Conservation (phyloP, 257 asterid species). For the Capsicum rhomboideum region DNA sequence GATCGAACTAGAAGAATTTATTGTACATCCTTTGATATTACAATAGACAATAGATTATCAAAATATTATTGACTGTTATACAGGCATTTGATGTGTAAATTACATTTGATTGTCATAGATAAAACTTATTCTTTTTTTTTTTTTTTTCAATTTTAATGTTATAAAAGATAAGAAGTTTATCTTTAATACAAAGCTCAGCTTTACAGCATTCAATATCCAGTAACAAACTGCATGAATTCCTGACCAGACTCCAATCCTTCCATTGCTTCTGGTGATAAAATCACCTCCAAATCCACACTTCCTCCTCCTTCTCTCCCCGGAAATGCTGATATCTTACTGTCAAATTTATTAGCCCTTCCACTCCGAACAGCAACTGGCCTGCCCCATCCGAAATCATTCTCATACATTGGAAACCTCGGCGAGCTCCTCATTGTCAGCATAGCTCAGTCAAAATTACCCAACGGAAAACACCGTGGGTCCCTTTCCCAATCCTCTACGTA, state of each 20-base stretch:
- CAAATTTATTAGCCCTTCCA: slow-evolving; percentile 29
- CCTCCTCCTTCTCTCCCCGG: slow-evolving; percentile 30
- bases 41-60: too few relatives aligned
- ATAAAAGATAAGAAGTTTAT: too few relatives aligned
- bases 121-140: too few relatives aligned
- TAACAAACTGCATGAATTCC: slow-evolving; percentile 31
- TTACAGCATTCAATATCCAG: background rate
- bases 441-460: slow-evolving; percentile 35
- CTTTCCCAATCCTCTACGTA: slow-evolving; percentile 24
- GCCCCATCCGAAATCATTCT: slow-evolving; percentile 44
- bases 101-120: too few relatives aligned
- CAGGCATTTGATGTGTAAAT: too few relatives aligned
- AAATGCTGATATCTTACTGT: slow-evolving; percentile 28
- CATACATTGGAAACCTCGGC: slow-evolving; percentile 35
- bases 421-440: slow-evolving; percentile 38
- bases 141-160: too few relatives aligned
- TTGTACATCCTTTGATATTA: too few relatives aligned
- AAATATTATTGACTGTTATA: too few relatives aligned
- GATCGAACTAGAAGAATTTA: too few relatives aligned
- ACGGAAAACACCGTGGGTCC: slow-evolving; percentile 26
- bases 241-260: slow-evolving; percentile 22
- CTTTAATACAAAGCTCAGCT: too few relatives aligned
- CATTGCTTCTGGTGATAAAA: slow-evolving; percentile 30
- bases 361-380: slow-evolving; percentile 29
- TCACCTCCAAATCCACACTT: slow-evolving; percentile 33